These are phyloP conservation scores for Isoetes engelmannii DNA, from an alignment of 83 land plant genomes.

Conservation along the genomic window DNA sequence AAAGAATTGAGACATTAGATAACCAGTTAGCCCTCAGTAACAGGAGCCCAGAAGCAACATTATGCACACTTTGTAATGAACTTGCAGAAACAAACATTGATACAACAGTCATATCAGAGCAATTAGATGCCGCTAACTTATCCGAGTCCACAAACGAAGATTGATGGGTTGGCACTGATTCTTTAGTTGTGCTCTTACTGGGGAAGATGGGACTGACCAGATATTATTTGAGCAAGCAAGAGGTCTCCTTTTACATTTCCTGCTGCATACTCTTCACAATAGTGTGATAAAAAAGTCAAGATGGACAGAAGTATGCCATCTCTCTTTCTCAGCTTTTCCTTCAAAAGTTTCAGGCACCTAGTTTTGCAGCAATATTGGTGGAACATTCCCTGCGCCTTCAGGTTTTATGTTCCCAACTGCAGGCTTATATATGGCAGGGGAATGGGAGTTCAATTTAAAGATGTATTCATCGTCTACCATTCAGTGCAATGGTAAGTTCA, in stretches of 20 bases:
- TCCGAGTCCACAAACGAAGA: constrained; percentile 1
- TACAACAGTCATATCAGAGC: constrained; percentile 9
- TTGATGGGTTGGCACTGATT: constrained; percentile 29
- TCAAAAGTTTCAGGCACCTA: constrained; percentile 28
- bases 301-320: not conserved
- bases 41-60: too few relatives aligned
- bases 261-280: constrained; percentile 61
- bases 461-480: constrained; percentile 53
- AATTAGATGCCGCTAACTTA: constrained; percentile 9
- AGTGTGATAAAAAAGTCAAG: constrained; percentile 6
- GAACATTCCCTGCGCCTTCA: constrained; percentile 84
- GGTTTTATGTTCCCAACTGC: constrained; percentile 84
- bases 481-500: constrained; percentile 63
- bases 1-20: constrained; percentile 6
- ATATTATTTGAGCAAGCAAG: constrained; percentile 81
- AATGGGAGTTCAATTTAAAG: constrained; percentile 72
- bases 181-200: constrained; percentile 15
- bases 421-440: constrained; percentile 91
- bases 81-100: not conserved
- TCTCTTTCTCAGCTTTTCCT: constrained; percentile 28
- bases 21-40: too few relatives aligned
- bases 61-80: too few relatives aligned
- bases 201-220: constrained; percentile 33
- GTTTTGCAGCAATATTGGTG: constrained; percentile 75
- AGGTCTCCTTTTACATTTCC: constrained; percentile 83